Conservation (phyloP, 495 filamentous ascomycete genomes). For the Daldinia concentrica region DNA sequence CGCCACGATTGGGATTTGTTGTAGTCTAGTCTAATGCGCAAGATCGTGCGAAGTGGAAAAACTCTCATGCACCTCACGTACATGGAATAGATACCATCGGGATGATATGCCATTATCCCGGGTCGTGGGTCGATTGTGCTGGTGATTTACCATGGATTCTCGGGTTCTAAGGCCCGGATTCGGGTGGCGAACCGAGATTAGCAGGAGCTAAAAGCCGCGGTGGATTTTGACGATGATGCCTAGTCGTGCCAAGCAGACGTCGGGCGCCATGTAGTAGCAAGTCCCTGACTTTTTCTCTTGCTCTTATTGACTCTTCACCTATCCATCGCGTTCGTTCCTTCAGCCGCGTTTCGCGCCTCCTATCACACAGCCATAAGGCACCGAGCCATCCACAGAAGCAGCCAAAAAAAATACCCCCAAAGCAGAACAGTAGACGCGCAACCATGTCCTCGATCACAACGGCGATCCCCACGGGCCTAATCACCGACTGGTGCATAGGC, state of each 20-base stretch:
- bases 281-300: not conserved
- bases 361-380: not conserved
- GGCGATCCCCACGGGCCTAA: constrained; percentile 21
- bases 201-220: constrained; percentile 11
- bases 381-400: not conserved
- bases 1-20: not conserved
- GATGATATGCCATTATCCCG: not conserved
- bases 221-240: constrained; percentile 20
- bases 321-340: not conserved
- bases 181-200: constrained; percentile 21
- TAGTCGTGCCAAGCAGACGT: constrained; percentile 5
- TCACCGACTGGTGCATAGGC: constrained; percentile 22
- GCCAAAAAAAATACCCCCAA: too few relatives aligned
- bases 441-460: constrained; percentile 33
- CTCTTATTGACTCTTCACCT: not conserved
- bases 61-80: not conserved
- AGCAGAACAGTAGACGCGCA: too few relatives aligned
- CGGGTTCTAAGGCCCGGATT: not conserved
- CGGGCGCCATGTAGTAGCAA: not conserved
- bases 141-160: not conserved
- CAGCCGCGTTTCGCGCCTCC: not conserved
- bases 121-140: not conserved
- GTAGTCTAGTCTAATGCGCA: not conserved
- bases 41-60: not conserved
- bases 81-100: not conserved